phyloP scores from a whole-genome alignment of 2,329 filamentous ascomycete species.

The Colletotrichum godetiae region DNA sequence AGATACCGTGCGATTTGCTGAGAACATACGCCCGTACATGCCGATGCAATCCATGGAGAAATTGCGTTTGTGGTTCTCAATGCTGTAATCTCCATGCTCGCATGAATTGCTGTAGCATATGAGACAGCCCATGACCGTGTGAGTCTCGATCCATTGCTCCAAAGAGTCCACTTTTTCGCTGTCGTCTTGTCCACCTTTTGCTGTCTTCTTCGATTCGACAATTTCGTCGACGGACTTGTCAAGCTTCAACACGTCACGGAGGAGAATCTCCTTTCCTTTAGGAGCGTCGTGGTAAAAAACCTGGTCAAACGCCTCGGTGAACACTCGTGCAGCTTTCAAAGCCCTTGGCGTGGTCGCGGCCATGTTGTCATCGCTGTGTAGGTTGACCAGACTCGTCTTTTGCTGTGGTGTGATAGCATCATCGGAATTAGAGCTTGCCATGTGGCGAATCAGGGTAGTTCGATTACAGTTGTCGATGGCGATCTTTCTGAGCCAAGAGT shows the following conservation, averaged over 20 bases:
- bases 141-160: conserved; percentile 59
- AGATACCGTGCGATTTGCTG: conserved; percentile 28
- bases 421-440: conserved; percentile 60
- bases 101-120: conserved; percentile 71
- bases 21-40: conserved; percentile 35
- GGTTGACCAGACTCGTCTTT: conserved; percentile 62
- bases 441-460: conserved; percentile 63
- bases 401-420: conserved; percentile 65
- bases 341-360: conserved; percentile 53
- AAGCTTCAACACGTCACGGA: conserved; percentile 63
- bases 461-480: conserved; percentile 63
- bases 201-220: conserved; percentile 64
- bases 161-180: conserved; percentile 43
- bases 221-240: conserved; percentile 66
- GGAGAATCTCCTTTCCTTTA: conserved; percentile 53
- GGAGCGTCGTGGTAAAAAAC: conserved; percentile 57
- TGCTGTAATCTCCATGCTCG: conserved; percentile 70
- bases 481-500: conserved; percentile 63
- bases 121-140: conserved; percentile 67
- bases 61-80: conserved; percentile 61
- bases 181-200: conserved; percentile 56
- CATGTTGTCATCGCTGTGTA: conserved; percentile 54
- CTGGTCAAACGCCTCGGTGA: conserved; percentile 67
- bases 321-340: conserved; percentile 57
- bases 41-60: conserved; percentile 59